Base-by-base conservation (phyloP, 1,284 basidiomycete genomes). In the Moesziomyces sp. region DNA sequence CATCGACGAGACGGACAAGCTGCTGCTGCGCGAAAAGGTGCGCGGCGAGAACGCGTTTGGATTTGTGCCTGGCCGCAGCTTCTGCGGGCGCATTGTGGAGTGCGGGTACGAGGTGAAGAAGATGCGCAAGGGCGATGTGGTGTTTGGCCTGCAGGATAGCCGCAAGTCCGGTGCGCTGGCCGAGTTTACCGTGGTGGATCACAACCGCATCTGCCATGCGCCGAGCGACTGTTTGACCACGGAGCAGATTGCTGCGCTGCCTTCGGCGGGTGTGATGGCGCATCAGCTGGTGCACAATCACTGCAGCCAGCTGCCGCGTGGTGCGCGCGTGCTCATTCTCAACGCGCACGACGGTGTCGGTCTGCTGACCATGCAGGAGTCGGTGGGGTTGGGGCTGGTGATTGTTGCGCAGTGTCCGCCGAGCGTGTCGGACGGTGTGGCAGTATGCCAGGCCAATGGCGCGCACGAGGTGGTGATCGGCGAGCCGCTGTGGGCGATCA, bases 331-430 rank as follows among this genome's bases (percentile, higher is more conserved):
- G 19, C 78, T 86, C 47, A 83, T 86, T 46, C 74, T 86, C 46
- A 84, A 85, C 53, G 86, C 85, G 9, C 85, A 86, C 74, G 80
- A 84, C 53, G 85, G 84, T 10, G 77, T 86, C 26, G 86, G 85
- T 6, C 64, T 82, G 50, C 67, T 86, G 46, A 84, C 84, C 42
- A 80, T 86, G 58, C 85, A 86, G 56, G 83, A 85, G 56, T 80
- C 79, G 5, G 71, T 65, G 11, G 76, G 79, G 18, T 72, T 85
- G 28, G 85, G 85, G 19, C 73, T 86, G 21, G 82, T 85, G 67
- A 82, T 86, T 42, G 83, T 85, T 4, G 85, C 84, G 0, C 86
- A 86, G 52, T 84, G 84, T 48, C 85, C 85, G 3, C 64, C 81
- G 13, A 53, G 53, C 7, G 72, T 83, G 26, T 55, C 77, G 8